A percentile compares a stretch with the other conserved stretches of the same genome.
These are phyloP conservation scores for Mortierella hygrophila DNA, from an alignment of 192 early-diverging fungal species.

Conservation along the genomic window DNA sequence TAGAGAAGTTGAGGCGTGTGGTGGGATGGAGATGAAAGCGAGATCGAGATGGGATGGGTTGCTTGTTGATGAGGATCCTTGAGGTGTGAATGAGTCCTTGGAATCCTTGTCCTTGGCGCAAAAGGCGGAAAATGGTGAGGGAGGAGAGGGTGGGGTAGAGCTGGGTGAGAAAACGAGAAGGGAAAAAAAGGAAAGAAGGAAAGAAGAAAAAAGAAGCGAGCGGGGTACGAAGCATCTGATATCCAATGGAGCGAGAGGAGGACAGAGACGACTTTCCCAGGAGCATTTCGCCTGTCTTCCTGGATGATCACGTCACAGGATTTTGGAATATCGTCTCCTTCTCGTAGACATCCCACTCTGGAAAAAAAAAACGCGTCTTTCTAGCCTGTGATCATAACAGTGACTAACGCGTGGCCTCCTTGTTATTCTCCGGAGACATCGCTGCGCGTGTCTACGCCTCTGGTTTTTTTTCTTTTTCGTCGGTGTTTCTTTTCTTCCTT, in stretches of 20 bases:
- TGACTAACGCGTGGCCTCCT: neutral
- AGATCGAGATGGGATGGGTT: neutral
- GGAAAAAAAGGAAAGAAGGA: neutral
- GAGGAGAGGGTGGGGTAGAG: neutral
- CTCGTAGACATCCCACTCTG: no score
- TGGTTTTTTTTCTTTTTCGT: neutral
- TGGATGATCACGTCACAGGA: neutral
- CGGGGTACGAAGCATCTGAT: neutral
- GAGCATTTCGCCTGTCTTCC: neutral
- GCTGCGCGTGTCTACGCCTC: neutral
- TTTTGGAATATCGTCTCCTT: neutral
- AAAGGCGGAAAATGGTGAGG: neutral
- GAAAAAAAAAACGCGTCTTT: neutral
- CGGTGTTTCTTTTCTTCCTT: neutral
- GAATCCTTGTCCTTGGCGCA: neutral
- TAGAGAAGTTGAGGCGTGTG: neutral
- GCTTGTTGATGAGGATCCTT: neutral
- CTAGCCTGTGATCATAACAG: neutral
- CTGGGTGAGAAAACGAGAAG: neutral
- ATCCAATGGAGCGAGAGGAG: constrained; percentile 1
- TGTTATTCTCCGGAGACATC: neutral
- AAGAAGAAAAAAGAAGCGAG: neutral
- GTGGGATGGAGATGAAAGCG: neutral
- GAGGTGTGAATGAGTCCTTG: neutral
- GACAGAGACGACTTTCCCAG: neutral